These are phyloP conservation scores for Lactifluus hygrophoroides DNA, from an alignment of 768 basidiomycete genomes.

Conservation along the genomic window DNA sequence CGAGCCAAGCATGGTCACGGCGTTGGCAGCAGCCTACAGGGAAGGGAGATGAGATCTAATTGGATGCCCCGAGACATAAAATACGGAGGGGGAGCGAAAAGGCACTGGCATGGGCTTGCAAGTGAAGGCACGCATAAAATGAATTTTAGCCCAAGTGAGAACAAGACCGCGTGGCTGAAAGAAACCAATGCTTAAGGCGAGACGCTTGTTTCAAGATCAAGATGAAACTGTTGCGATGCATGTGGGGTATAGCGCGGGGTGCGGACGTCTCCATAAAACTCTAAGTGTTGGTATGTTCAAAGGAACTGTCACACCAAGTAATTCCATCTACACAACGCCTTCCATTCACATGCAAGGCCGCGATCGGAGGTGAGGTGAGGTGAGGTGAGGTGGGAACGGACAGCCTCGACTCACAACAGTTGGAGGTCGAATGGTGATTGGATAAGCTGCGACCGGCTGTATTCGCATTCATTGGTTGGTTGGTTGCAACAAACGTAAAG, in stretches of 20 bases:
- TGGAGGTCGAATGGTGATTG: neutral
- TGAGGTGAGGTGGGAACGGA: neutral
- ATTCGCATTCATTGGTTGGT: neutral
- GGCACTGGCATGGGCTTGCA: neutral
- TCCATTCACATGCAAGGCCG: neutral
- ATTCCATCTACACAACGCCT: neutral
- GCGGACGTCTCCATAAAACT: neutral
- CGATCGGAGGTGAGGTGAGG: slow-evolving; percentile 1
- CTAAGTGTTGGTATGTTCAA: neutral
- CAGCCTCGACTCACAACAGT: neutral
- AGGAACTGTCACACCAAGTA: neutral
- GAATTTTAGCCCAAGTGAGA: slow-evolving; percentile 5
- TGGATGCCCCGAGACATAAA: neutral
- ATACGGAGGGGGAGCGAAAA: too few species aligned
- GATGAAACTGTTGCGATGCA: slow-evolving; percentile 5
- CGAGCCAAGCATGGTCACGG: slow-evolving; percentile 1
- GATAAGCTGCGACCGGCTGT: neutral
- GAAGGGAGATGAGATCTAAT: neutral
- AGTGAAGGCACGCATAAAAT: neutral
- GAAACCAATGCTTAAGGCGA: neutral
- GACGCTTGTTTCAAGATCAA: slow-evolving; percentile 7
- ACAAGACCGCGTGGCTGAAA: slow-evolving; percentile 15
- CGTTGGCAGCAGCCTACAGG: neutral
- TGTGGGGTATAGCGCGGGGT: slow-evolving; percentile 18
- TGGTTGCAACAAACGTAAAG: neutral